Evolutionary conservation across 257 asterid species (phyloP), one percentile per base, ranked within the genome.

Genomic region (Anisodus acutangulus): DNA sequence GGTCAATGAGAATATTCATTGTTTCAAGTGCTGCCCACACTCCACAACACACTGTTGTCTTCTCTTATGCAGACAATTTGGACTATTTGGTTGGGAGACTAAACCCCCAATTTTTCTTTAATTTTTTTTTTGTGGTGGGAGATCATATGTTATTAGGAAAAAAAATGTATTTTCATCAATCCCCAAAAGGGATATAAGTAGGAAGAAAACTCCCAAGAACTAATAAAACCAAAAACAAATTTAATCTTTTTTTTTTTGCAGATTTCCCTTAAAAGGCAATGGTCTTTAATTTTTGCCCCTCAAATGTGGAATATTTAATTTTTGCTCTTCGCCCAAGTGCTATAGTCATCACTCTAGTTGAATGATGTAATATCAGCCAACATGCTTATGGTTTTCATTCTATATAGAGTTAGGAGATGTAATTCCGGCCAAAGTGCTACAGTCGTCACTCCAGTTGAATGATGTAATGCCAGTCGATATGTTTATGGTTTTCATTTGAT

Each of bases 1-100:
- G 86, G 87, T 76, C 86, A 88, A 83, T 88, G 83, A 19, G 83
- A 35, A 85, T 83, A 76, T 76, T 59, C 79, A 72, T 80, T 66
- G 82, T 49, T 62, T 72, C 58, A 19, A 76, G 76, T 78, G 45
- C 85, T 86, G 26, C 85, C 83, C 85, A 53, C 85, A 80, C 49
- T 80, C 85, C 70, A 80, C 83, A 72, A 60, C 43, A 62, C 83
- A 81, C 37, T 63, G 7, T 57, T 86, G 89, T 81, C 84, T 53
- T 70, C 15, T 60, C 26, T 74, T 12, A 55, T 83, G 8, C 83
- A 79, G 74, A 81, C 88, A 78, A 57, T 71, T 83, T 79, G 82
- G 72, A 66, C 83, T 85, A 15, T 64, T 64, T 76, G 64, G 26
- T 74, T 74, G 54, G 54, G 19, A 79, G 7, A 19, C 69, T 37